Evolutionary conservation across 768 basidiomycete species (phyloP).

Genomic region (Boletus vermiculosoides): DNA sequence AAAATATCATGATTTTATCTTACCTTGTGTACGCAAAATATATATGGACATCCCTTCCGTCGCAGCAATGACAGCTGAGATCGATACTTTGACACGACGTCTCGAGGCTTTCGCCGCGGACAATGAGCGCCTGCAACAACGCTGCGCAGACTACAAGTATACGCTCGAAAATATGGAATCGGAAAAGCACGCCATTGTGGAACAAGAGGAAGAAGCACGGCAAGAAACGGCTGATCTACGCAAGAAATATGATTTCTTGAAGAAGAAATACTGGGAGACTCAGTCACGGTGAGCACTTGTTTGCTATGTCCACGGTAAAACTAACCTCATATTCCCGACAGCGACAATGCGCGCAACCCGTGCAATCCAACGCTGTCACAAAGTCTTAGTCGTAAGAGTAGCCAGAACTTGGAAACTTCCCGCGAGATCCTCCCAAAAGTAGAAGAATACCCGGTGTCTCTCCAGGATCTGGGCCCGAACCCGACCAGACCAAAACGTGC

Average conservation of each 20-base stretch:
- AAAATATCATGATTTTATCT: slow-evolving; percentile 57
- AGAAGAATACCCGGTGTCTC: slow-evolving; percentile 20
- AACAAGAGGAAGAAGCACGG: slow-evolving; percentile 36
- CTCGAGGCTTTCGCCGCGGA: slow-evolving; percentile 39
- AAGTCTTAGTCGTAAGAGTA: slow-evolving; percentile 4
- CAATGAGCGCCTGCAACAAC: slow-evolving; percentile 43
- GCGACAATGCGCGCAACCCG: slow-evolving; percentile 1
- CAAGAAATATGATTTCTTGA: slow-evolving; percentile 33
- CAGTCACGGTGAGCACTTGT: slow-evolving; percentile 14
- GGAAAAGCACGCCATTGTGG: slow-evolving; percentile 29
- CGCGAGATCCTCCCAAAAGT: slow-evolving; percentile 20
- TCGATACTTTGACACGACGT: slow-evolving; percentile 38
- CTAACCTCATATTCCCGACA: background rate
- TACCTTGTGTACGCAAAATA: slow-evolving; percentile 56
- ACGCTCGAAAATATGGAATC: slow-evolving; percentile 33
- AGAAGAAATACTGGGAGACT: slow-evolving; percentile 23
- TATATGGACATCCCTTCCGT: slow-evolving; percentile 45
- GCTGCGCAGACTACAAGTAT: slow-evolving; percentile 42
- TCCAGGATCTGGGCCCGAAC: slow-evolving; percentile 9
- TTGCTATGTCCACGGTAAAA: background rate
- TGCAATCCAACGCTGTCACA: background rate
- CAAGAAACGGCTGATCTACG: slow-evolving; percentile 41
- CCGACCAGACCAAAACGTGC: slow-evolving; percentile 27
- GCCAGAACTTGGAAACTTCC: slow-evolving; percentile 12
- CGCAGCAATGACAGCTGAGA: slow-evolving; percentile 28